A percentile compares a stretch with the other conserved stretches of the same genome.
Conservation (phyloP, 148 eudicot species). For the Rhododendron henanense region DNA sequence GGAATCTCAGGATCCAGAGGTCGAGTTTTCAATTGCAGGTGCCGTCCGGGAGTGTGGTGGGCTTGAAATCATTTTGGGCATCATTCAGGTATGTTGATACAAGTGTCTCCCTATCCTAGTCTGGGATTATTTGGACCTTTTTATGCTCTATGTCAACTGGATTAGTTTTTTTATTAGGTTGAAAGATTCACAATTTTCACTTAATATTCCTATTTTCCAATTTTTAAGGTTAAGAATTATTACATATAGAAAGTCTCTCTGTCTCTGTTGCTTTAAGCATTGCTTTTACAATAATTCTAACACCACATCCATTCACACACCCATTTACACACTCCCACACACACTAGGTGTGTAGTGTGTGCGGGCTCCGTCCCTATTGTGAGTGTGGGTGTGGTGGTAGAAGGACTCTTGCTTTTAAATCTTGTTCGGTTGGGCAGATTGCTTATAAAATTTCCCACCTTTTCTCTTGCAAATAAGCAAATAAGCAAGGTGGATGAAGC, state of each 20-base stretch:
- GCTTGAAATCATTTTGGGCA: constrained; percentile 78
- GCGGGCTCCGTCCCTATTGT: too few species aligned
- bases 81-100: constrained; percentile 64
- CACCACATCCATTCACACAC: too few species aligned
- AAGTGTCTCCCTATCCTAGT: background rate
- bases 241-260: background rate
- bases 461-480: background rate
- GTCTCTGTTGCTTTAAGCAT: background rate
- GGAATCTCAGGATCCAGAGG: constrained; percentile 98
- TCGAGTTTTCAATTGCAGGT: constrained; percentile 95
- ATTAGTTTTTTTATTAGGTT: background rate
- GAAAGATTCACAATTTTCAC: background rate
- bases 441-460: background rate
- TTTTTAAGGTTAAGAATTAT: background rate
- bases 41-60: constrained; percentile 95
- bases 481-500: background rate
- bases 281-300: background rate
- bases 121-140: background rate
- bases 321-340: too few species aligned
- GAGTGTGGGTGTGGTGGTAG: too few species aligned
- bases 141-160: background rate
- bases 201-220: background rate
- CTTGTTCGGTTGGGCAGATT: background rate
- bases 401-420: background rate
- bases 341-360: too few species aligned